Percentiles rank a stretch among this genome's conserved stretches.
Evolutionary conservation across 208 protist genomes (phyloP).

Genomic region (Wallacemonas rigidus): DNA sequence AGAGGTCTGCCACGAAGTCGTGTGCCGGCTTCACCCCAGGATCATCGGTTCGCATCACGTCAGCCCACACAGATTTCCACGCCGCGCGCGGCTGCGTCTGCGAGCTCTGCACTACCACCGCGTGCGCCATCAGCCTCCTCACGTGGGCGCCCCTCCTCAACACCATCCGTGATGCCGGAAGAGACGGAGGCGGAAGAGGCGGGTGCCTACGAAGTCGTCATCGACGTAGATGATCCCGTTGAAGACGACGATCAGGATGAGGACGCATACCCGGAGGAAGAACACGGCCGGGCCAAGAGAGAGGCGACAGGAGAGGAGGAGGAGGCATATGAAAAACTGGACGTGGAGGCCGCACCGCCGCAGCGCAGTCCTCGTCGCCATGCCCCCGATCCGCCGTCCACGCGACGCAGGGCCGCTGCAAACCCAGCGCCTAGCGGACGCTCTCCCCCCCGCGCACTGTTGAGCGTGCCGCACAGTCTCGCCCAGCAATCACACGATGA

Average conservation of each 20-base stretch:
- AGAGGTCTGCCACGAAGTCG: too few relatives aligned
- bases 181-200: neutral
- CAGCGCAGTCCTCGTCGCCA: constrained; percentile 12
- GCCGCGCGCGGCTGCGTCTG: neutral
- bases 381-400: constrained; percentile 4
- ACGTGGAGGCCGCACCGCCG: neutral
- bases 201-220: constrained; percentile 4
- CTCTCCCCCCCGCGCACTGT: neutral
- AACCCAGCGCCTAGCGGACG: neutral
- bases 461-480: neutral
- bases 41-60: neutral
- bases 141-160: neutral
- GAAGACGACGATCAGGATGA: neutral
- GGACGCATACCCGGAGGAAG: neutral
- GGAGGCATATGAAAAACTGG: too few relatives aligned
- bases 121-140: neutral
- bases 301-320: too few relatives aligned
- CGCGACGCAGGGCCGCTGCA: neutral
- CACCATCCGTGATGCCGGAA: neutral
- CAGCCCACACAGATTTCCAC: neutral
- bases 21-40: too few relatives aligned
- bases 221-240: constrained; percentile 3
- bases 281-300: neutral
- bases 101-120: neutral
- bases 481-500: constrained; percentile 28